Evolutionary conservation across 2,329 filamentous ascomycete genomes (phyloP).

Genomic region (Arthroderma sp.): DNA sequence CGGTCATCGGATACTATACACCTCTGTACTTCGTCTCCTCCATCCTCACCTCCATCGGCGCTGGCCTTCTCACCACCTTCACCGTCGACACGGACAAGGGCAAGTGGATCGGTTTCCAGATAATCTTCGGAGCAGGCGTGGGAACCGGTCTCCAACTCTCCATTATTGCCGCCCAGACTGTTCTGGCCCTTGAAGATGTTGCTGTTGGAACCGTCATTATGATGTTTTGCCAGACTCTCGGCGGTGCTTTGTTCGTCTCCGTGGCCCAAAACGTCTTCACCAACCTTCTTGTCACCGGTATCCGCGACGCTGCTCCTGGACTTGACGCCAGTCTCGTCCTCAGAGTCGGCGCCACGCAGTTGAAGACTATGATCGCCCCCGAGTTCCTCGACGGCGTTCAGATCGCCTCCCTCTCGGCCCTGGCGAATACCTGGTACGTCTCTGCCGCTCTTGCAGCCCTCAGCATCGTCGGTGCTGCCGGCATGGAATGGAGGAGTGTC

Average conservation of each 20-base stretch:
- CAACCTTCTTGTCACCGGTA: conserved; percentile 13
- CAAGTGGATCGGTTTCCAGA: conserved; percentile 21
- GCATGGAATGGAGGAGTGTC: conserved; percentile 45
- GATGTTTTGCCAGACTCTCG: conserved; percentile 18
- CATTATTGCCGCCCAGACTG: conserved; percentile 17
- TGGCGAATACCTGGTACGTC: conserved; percentile 50
- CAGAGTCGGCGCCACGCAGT: conserved; percentile 44
- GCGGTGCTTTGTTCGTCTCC: conserved; percentile 18
- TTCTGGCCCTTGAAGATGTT: conserved; percentile 15
- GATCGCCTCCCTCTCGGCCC: conserved; percentile 50
- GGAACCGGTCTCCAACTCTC: conserved; percentile 18
- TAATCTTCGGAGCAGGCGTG: conserved; percentile 18
- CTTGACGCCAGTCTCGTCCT: conserved; percentile 34
- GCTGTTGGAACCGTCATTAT: conserved; percentile 17
- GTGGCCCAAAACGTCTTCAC: conserved; percentile 18
- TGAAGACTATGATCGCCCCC: conserved; percentile 42
- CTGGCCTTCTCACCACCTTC: conserved; percentile 23
- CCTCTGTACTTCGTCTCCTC: conserved; percentile 17
- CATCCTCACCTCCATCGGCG: conserved; percentile 19
- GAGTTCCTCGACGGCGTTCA: conserved; percentile 45
- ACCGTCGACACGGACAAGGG: conserved; percentile 15
- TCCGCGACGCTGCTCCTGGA: conserved; percentile 22
- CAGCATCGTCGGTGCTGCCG: conserved; percentile 42
- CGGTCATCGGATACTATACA: conserved; percentile 17
- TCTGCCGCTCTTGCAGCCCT: conserved; percentile 43